These are phyloP conservation scores for Austroboletus sp. DNA, from an alignment of 1,284 basidiomycete species.

Conservation along the genomic window DNA sequence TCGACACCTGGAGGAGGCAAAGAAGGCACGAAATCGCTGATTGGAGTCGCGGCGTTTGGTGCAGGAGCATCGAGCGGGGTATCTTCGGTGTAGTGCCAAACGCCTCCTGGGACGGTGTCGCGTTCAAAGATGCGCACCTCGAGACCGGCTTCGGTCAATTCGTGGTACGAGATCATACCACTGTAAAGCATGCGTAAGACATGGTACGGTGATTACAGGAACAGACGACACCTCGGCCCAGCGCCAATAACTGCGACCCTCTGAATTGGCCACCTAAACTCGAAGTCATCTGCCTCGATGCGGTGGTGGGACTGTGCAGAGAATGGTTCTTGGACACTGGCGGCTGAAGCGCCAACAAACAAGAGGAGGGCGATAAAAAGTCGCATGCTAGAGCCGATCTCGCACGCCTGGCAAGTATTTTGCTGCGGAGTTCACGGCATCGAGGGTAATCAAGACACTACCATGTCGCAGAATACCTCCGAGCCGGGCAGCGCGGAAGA, in stretches of 20 bases:
- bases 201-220: too few species aligned
- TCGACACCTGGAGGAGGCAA: slow-evolving; percentile 6
- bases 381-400: not conserved
- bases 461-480: slow-evolving; percentile 8
- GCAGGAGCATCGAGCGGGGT: slow-evolving; percentile 4
- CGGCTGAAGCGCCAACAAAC: not conserved
- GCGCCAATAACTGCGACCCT: slow-evolving; percentile 17
- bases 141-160: slow-evolving; percentile 13
- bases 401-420: too few species aligned
- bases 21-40: slow-evolving; percentile 9
- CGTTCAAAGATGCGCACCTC: slow-evolving; percentile 17
- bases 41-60: slow-evolving; percentile 2
- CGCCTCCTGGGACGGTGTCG: slow-evolving; percentile 10
- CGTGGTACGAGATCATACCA: slow-evolving; percentile 9
- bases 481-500: slow-evolving; percentile 31
- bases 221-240: slow-evolving; percentile 10
- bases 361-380: not conserved
- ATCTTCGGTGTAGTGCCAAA: slow-evolving; percentile 16
- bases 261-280: slow-evolving; percentile 14
- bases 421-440: not conserved
- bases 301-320: not conserved
- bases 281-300: slow-evolving; percentile 4
- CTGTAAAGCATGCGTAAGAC: not conserved
- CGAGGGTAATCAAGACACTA: too few species aligned
- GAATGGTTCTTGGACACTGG: slow-evolving; percentile 7